Evolutionary conservation across 306 rosid species (phyloP).

Genomic region (Corylus americana): DNA sequence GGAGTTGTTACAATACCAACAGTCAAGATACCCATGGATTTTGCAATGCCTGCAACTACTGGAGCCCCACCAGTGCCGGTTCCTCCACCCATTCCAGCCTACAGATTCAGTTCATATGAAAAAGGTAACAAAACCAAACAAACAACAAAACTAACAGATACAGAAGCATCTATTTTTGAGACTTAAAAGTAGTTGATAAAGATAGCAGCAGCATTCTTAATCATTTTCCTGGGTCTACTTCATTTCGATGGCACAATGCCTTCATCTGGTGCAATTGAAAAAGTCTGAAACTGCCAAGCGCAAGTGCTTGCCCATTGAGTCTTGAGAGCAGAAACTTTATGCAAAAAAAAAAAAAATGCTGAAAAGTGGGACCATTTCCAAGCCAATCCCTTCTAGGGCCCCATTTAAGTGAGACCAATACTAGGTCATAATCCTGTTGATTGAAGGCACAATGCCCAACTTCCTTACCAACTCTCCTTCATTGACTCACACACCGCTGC

Average conservation of each 20-base stretch:
- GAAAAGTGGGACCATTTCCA: not conserved
- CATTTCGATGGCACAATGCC: not conserved
- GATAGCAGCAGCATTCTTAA: too few relatives aligned
- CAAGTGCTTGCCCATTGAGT: not conserved
- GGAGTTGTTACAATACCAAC: conserved; percentile 99
- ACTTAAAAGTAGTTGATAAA: not conserved
- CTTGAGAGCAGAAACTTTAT: not conserved
- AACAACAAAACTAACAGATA: conserved; percentile 2
- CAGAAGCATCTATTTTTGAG: not conserved
- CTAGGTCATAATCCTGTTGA: not conserved
- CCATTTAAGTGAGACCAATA: not conserved
- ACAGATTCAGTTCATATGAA: conserved; percentile 26
- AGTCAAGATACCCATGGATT: conserved; percentile 95
- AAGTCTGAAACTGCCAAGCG: not conserved
- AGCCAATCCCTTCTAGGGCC: not conserved
- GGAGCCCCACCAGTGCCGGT: conserved; percentile 99
- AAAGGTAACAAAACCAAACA: conserved; percentile 21
- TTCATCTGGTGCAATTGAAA: not conserved
- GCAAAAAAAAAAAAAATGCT: not conserved
- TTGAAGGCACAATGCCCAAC: conserved; percentile 1
- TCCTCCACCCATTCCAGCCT: conserved; percentile 99
- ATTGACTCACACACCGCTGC: not conserved
- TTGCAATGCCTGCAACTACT: conserved; percentile 88
- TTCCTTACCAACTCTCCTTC: not conserved
- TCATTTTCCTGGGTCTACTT: not conserved